Evolutionary conservation across 345 rosid genomes (phyloP).

Genomic region (Erucastrum elatum): DNA sequence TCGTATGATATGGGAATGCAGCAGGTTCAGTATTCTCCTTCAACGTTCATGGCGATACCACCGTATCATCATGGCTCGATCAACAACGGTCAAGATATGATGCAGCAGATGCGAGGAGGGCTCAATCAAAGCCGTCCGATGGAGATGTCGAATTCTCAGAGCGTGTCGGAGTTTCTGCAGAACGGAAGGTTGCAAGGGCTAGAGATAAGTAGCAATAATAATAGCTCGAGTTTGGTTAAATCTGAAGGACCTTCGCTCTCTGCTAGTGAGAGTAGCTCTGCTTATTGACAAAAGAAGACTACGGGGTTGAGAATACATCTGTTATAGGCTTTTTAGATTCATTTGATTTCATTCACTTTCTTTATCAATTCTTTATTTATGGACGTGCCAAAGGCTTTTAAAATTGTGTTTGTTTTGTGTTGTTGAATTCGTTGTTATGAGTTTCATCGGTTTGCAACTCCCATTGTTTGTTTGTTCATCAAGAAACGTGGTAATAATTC

Average conservation of each 20-base stretch:
- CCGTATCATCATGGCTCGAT: conserved; percentile 31
- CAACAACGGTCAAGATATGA: conserved; percentile 34
- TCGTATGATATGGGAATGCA: conserved; percentile 55
- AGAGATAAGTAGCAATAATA: conserved; percentile 51
- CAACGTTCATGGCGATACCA: conserved; percentile 43
- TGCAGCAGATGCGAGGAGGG: conserved; percentile 41
- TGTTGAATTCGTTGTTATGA: neutral
- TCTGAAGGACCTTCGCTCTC: conserved; percentile 68
- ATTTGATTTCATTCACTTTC: conserved; percentile 8
- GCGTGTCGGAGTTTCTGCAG: conserved; percentile 46
- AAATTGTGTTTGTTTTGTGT: conserved; percentile 5
- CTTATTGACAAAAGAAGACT: conserved; percentile 42
- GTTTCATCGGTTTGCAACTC: conserved; percentile 4
- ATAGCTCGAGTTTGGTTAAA: conserved; percentile 46
- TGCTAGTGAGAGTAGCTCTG: conserved; percentile 65
- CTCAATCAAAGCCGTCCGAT: conserved; percentile 31
- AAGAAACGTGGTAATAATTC: conserved; percentile 25
- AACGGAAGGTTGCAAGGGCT: conserved; percentile 54
- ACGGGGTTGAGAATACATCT: neutral
- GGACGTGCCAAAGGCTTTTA: neutral
- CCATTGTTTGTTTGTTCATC: conserved; percentile 30
- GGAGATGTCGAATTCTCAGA: conserved; percentile 31
- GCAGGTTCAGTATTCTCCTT: conserved; percentile 40
- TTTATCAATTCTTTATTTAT: conserved; percentile 1
- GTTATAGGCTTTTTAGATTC: conserved; percentile 22